A percentile compares a stretch with the other conserved stretches of the same genome.
Evolutionary conservation across 306 rosid genomes (phyloP).

Genomic region (Styphnolobium japonicum): DNA sequence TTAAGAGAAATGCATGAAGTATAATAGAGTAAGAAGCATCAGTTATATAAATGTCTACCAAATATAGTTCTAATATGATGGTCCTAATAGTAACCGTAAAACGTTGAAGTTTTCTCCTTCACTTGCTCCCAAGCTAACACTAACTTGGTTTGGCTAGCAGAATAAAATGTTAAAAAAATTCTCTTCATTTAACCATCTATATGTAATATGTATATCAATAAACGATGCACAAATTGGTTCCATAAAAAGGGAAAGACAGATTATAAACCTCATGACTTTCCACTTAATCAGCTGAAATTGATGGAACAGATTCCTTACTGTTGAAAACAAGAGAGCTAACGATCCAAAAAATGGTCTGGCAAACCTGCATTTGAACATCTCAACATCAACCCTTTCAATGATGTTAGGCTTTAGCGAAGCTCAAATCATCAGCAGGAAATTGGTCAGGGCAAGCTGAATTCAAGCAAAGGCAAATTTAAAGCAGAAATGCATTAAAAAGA

Average conservation of each 20-base stretch:
- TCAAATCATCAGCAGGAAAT: not conserved
- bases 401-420: not conserved
- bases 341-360: not conserved
- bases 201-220: not conserved
- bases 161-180: not conserved
- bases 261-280: not conserved
- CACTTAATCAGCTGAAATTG: not conserved
- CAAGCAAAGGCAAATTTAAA: not conserved
- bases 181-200: not conserved
- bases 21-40: not conserved
- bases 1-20: not conserved
- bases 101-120: not conserved
- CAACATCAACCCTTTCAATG: not conserved
- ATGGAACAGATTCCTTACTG: too few relatives aligned
- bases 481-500: not conserved
- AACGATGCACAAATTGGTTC: not conserved
- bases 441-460: not conserved
- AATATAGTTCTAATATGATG: not conserved
- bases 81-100: not conserved
- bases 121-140: not conserved
- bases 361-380: not conserved
- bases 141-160: not conserved
- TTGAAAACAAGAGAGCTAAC: not conserved
- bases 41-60: not conserved
- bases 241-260: not conserved